Base-by-base conservation (phyloP, 371 early-diverging fungal genomes). In the Mucor plumbeus region DNA sequence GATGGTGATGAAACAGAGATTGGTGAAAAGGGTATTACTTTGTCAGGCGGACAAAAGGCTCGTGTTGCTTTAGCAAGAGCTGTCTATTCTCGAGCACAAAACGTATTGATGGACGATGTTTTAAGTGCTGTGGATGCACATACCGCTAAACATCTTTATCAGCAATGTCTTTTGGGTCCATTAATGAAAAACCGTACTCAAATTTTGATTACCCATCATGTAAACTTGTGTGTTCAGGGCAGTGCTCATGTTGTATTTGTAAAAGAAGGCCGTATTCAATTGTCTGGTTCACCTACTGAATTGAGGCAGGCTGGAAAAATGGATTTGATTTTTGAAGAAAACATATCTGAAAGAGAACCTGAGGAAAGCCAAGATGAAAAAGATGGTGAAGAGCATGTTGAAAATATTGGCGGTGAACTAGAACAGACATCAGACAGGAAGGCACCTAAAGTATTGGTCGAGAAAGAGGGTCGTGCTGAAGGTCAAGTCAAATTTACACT, bases 1-100 rank as follows among this genome's bases (percentile, higher is more conserved):
- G 88, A 90, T 59, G 97, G 96, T 41, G 99, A 98, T 72, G 59
- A 82, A 76, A 98, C 98, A 0, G 95, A 96, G 79, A 90, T 97
- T 68, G 98, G 97, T 17, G 97, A 96, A 76, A 89, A 89, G 44
- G 93, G 93, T 7, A 87, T 92, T 48, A 90, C 91, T 3, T 77
- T 93, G 14, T 90, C 90, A 7, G 93, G 92, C 54, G 92, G 93
- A 11, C 93, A 92, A 69, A 91, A 90, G 71, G 92, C 92, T 63
- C 90, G 93, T 69, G 91, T 95, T 15, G 82, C 91, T 0, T 74
- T 95, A 41, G 97, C 96, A 0, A 81, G 96, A 33, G 95, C 95
- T 21, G 91, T 94, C 10, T 95, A 95, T 74, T 88, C 91, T 62
- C 76, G 88, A 13, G 86, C 92, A 44, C 87, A 88, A 43, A 85